These are phyloP conservation scores for Boletus tomentosulus DNA, from an alignment of 768 basidiomycete genomes.

Conservation along the genomic window DNA sequence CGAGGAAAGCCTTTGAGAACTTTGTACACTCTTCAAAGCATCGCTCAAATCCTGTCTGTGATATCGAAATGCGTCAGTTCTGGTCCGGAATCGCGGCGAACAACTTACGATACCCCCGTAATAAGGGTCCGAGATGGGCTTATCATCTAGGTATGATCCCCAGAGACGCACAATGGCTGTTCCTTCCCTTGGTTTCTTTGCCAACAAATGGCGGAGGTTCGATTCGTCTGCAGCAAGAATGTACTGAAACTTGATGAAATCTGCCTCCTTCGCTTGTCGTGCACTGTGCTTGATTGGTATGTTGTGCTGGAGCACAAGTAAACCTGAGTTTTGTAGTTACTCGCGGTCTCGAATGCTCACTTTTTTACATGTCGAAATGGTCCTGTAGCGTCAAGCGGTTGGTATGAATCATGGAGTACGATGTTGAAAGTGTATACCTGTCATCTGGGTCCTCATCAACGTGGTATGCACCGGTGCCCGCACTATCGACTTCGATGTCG, in stretches of 20 bases:
- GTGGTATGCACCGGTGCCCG: constrained; percentile 84
- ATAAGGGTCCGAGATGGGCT: constrained; percentile 81
- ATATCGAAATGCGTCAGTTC: constrained; percentile 1
- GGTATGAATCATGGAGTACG: not conserved
- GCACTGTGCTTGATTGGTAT: constrained; percentile 69
- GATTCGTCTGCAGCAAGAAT: constrained; percentile 82
- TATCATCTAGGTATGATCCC: constrained; percentile 71
- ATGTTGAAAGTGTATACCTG: constrained; percentile 43
- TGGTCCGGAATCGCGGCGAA: not conserved
- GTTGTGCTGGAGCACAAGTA: constrained; percentile 46
- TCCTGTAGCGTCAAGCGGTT: constrained; percentile 38
- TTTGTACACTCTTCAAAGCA: constrained; percentile 73
- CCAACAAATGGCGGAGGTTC: constrained; percentile 62
- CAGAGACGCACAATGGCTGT: constrained; percentile 72
- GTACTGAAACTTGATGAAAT: constrained; percentile 75
- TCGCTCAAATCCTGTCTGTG: constrained; percentile 62
- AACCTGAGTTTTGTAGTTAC: not conserved
- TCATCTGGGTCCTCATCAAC: constrained; percentile 80
- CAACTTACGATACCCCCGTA: constrained; percentile 61
- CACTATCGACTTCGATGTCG: constrained; percentile 72
- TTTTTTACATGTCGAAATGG: constrained; percentile 66
- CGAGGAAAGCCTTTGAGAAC: constrained; percentile 78
- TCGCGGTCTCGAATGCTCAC: constrained; percentile 30
- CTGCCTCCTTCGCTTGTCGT: constrained; percentile 57
- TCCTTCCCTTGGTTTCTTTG: constrained; percentile 46